Evolutionary conservation across 2,329 filamentous ascomycete genomes (phyloP), one percentile per base, ranked within the genome.

Genomic region (Colletotrichum brevisporum): DNA sequence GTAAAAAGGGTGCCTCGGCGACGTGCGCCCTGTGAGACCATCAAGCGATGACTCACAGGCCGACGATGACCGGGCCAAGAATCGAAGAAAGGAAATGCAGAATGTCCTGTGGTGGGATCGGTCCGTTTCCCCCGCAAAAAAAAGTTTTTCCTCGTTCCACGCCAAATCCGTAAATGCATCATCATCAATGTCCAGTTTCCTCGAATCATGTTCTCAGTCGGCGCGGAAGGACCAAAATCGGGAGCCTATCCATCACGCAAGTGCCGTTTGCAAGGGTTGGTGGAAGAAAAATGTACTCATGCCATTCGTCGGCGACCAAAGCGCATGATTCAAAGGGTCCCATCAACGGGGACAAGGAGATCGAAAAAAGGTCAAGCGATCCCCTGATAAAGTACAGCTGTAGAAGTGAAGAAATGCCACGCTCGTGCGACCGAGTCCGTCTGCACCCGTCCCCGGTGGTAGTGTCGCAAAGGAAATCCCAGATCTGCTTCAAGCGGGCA

Each of bases 331-430:
- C 68, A 63, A 71, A 69, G 51, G 48, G 69, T 66, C 52, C 64
- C 64, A 5, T 50, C 43, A 36, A n/a, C 31, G 36, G 60, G 50
- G 56, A 69, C 63, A 21, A 62, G 74, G 77, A 75, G 72, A 76
- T 79, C 74, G 76, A 76, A 72, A 76, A 78, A 76, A 74, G 76
- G 67, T 72, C 51, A 69, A 69, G 67, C 56, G 62, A 69, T 69
- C 67, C 67, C 74, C 71, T 72, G 76, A 75, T 76, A 79, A 78
- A 74, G 73, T 81, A 79, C 78, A 80, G 72, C 50, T 69, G 73
- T 73, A 78, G 75, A 79, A 80, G 75, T 70, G 75, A 78, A 79
- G 74, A 69, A 60, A 65, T 59, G 47, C 43, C 58, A 57, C 56
- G 54, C 68, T 60, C 43, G 21, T 55, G 31, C 51, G 61, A 64